These are phyloP conservation scores for Dysphania ambrosioides DNA, from an alignment of 148 eudicot species.

Conservation along the genomic window DNA sequence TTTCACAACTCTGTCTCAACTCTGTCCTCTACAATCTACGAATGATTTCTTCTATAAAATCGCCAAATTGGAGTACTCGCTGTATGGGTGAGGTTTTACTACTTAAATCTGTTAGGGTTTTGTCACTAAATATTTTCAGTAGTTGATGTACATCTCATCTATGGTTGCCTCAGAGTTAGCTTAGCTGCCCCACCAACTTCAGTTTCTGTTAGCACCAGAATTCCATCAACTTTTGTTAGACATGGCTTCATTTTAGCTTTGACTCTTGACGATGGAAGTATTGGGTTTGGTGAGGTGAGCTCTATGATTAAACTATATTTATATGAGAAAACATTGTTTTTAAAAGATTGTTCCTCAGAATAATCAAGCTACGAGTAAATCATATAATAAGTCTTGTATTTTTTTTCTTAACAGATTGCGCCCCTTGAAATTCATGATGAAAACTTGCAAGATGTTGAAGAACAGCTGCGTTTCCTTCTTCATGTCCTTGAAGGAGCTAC, in stretches of 20 bases:
- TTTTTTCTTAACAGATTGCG: constrained; percentile 53
- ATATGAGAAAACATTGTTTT: not conserved
- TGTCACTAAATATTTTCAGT: not conserved
- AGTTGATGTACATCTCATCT: constrained; percentile 20
- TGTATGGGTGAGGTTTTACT: constrained; percentile 53
- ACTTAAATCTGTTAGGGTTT: not conserved
- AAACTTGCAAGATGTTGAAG: constrained; percentile 68
- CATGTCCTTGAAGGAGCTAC: constrained; percentile 53
- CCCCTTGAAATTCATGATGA: constrained; percentile 74
- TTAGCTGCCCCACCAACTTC: constrained; percentile 84
- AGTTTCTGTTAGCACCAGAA: constrained; percentile 29
- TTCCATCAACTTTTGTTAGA: constrained; percentile 39
- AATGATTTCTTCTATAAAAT: constrained; percentile 38
- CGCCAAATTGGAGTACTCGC: constrained; percentile 53
- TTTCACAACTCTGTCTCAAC: constrained; percentile 43
- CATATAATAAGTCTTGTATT: not conserved
- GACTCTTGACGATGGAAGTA: constrained; percentile 80
- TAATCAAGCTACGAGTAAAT: not conserved
- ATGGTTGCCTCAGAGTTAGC: constrained; percentile 51
- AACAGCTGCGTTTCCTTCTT: constrained; percentile 67
- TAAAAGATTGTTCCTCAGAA: not conserved
- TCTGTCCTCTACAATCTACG: constrained; percentile 34
- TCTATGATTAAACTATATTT: not conserved
- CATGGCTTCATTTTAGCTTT: constrained; percentile 74
- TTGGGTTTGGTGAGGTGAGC: constrained; percentile 90